Percentiles rank a stretch among this genome's conserved stretches.
Evolutionary conservation across 768 basidiomycete species (phyloP).

Genomic region (Tulasnella sp.): DNA sequence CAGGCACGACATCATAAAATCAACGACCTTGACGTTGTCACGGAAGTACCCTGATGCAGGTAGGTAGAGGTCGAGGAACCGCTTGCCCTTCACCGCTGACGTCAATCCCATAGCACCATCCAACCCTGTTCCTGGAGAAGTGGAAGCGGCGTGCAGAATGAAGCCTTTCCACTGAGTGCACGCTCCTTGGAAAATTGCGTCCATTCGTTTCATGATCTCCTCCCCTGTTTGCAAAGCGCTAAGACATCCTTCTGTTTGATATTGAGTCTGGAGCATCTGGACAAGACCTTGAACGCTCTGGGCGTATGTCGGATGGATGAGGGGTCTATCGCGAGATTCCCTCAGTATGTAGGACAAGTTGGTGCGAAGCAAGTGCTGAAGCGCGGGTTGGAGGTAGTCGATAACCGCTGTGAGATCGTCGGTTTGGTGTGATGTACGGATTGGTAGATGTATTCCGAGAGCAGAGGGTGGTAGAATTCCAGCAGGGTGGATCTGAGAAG

Average conservation of each 20-base stretch:
- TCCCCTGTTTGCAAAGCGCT: background rate
- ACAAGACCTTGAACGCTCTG: slow-evolving; percentile 7
- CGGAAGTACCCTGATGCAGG: slow-evolving; percentile 17
- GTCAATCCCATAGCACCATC: background rate
- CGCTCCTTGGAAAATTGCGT: background rate
- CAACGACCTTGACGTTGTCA: background rate
- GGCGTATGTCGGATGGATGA: slow-evolving; percentile 23
- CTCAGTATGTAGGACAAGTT: background rate
- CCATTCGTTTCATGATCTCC: background rate
- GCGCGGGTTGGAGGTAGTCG: slow-evolving; percentile 21
- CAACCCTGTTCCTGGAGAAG: background rate
- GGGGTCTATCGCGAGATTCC: slow-evolving; percentile 6
- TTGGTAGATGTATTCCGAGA: background rate
- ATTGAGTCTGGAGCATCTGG: slow-evolving; percentile 4
- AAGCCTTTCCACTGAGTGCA: background rate
- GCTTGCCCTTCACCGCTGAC: background rate
- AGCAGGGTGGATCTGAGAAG: slow-evolving; percentile 8
- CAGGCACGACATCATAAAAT: slow-evolving; percentile 8
- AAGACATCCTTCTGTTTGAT: background rate
- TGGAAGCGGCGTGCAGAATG: background rate
- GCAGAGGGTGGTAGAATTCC: background rate
- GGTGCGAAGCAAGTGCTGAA: slow-evolving; percentile 13
- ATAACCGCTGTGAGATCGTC: slow-evolving; percentile 5
- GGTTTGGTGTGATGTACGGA: background rate
- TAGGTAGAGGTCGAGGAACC: slow-evolving; percentile 26